Conservation (phyloP, 2,329 filamentous ascomycete genomes). For the Neofusicoccum umdonicola region DNA sequence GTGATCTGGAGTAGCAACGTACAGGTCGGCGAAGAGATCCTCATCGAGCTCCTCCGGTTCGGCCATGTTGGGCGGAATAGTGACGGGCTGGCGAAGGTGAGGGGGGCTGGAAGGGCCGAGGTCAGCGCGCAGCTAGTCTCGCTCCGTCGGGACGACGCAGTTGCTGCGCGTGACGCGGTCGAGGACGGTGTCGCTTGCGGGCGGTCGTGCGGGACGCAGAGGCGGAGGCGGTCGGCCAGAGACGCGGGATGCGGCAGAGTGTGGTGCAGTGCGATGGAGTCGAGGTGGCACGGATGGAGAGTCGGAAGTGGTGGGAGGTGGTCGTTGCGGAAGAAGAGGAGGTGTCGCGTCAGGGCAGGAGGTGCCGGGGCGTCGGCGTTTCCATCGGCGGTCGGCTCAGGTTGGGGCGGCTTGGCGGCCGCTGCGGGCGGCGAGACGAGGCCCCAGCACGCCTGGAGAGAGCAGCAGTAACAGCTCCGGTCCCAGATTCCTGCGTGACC, state of each 20-base stretch:
- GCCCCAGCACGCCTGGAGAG: not conserved
- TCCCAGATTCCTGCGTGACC: slow-evolving; percentile 13
- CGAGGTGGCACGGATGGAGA: not conserved
- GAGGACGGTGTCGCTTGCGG: not conserved
- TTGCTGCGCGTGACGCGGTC: slow-evolving; percentile 1
- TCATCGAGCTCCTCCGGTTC: slow-evolving; percentile 83
- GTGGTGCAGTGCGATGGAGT: slow-evolving; percentile 12
- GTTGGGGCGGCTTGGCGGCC: not conserved
- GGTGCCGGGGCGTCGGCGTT: not conserved
- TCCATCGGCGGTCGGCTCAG: not conserved
- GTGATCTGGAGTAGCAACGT: slow-evolving; percentile 45
- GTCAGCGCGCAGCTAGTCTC: slow-evolving; percentile 5
- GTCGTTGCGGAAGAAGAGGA: slow-evolving; percentile 17
- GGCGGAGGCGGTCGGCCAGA: not conserved
- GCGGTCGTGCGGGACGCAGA: not conserved
- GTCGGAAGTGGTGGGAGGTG: slow-evolving; percentile 13
- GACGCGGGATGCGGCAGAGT: not conserved
- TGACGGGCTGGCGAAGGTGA: not conserved
- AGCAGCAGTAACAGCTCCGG: slow-evolving; percentile 10
- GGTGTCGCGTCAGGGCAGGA: slow-evolving; percentile 18
- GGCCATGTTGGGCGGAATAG: slow-evolving; percentile 58
- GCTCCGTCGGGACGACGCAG: not conserved
- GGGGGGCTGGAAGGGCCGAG: not conserved
- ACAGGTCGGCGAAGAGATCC: slow-evolving; percentile 95
- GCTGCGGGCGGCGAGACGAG: not conserved